Conservation (phyloP, 2,329 filamentous ascomycete genomes). For the Phyllosticta citrichinensis region DNA sequence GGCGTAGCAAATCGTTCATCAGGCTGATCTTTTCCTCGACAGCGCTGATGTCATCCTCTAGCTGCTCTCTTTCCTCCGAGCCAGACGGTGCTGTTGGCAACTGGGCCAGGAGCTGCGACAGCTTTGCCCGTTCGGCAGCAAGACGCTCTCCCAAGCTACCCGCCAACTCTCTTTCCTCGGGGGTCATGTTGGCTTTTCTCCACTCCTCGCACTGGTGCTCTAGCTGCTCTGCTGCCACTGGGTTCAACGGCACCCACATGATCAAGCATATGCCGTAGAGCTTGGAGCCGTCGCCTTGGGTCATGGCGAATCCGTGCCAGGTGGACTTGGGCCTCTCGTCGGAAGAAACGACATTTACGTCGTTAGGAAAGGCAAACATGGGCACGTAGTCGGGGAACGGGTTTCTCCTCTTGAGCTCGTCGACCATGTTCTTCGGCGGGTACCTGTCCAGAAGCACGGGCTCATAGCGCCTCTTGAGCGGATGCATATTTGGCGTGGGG, state of each 20-base stretch:
- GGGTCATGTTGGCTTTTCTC: conserved; percentile 62
- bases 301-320: conserved; percentile 99
- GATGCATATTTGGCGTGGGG: conserved; percentile 86
- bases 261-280: conserved; percentile 86
- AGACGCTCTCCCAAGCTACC: conserved; percentile 83
- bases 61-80: conserved; percentile 65
- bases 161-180: conserved; percentile 82
- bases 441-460: conserved; percentile 94
- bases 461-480: conserved; percentile 85
- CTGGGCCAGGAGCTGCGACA: conserved; percentile 78
- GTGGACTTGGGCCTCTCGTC: conserved; percentile 91
- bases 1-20: conserved; percentile 92
- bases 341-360: conserved; percentile 91
- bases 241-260: conserved; percentile 81
- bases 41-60: conserved; percentile 90
- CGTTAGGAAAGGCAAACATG: conserved; percentile 98
- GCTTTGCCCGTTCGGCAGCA: conserved; percentile 75
- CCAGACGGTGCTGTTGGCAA: conserved; percentile 73
- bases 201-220: conserved; percentile 52
- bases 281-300: conserved; percentile 80
- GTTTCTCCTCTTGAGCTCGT: conserved; percentile 70
- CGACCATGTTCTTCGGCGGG: conserved; percentile 69
- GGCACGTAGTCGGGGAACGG: conserved; percentile 95
- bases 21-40: conserved; percentile 95
- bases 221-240: conserved; percentile 71